Conservation (phyloP, 441 rosid species). For the Sinapis alba region DNA sequence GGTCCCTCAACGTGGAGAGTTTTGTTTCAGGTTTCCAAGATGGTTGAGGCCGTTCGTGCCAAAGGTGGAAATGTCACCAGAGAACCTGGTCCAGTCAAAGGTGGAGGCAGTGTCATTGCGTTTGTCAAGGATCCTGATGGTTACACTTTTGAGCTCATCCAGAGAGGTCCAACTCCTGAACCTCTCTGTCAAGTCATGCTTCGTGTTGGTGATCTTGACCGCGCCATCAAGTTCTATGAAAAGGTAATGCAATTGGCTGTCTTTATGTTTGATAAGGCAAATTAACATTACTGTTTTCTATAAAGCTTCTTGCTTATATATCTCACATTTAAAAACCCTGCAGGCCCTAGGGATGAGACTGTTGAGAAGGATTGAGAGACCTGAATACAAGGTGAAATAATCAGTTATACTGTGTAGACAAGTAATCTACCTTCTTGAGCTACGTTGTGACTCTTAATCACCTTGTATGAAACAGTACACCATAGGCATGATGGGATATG, state of each 20-base stretch:
- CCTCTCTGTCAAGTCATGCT: slow-evolving; percentile 98
- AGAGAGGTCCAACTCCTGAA: slow-evolving; percentile 87
- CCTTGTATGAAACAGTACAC: slow-evolving; percentile 69
- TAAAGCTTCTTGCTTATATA: not conserved
- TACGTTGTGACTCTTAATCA: not conserved
- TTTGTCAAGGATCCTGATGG: slow-evolving; percentile 99
- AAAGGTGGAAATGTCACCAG: slow-evolving; percentile 78
- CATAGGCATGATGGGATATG: slow-evolving; percentile 92
- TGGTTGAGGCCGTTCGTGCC: slow-evolving; percentile 80
- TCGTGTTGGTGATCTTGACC: slow-evolving; percentile 89
- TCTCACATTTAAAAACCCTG: slow-evolving; percentile 2
- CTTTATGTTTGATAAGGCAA: not conserved
- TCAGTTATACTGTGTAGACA: slow-evolving; percentile 2
- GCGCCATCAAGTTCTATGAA: slow-evolving; percentile 79
- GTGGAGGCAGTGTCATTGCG: slow-evolving; percentile 73
- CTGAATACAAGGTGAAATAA: slow-evolving; percentile 75
- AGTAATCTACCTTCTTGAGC: not conserved
- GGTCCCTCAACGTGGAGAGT: slow-evolving; percentile 6
- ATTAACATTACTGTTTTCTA: not conserved
- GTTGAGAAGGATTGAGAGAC: slow-evolving; percentile 70
- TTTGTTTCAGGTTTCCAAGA: slow-evolving; percentile 65
- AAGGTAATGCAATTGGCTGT: slow-evolving; percentile 21
- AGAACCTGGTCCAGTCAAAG: slow-evolving; percentile 98
- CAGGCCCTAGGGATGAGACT: slow-evolving; percentile 95
- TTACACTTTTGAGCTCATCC: slow-evolving; percentile 84